Evolutionary conservation across 805 yeast genomes (phyloP).

Genomic region (Sporopachydermia lactativora): DNA sequence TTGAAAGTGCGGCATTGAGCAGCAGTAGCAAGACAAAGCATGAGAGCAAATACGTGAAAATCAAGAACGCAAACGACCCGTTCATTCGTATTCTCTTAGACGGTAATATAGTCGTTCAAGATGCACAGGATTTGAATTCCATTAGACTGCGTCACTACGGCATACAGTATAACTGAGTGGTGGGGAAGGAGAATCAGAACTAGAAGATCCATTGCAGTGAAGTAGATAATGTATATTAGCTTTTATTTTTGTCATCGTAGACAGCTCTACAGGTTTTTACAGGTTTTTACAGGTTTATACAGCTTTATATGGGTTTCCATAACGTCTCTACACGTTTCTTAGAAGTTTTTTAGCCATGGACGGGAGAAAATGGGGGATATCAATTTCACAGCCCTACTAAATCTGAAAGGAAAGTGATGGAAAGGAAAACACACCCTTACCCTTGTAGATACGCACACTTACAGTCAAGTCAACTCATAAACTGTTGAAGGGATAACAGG

Average conservation of each 20-base stretch:
- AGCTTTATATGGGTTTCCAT: background rate
- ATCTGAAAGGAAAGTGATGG: background rate
- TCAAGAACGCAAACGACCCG: background rate
- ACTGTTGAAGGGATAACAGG: background rate
- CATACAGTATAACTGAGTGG: background rate
- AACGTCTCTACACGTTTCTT: background rate
- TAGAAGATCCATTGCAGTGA: background rate
- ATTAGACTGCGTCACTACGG: slow-evolving; percentile 3
- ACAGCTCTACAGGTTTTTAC: background rate
- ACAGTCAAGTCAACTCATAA: background rate
- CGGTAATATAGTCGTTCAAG: slow-evolving; percentile 2
- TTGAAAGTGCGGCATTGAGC: background rate
- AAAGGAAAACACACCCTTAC: background rate
- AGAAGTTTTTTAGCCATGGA: background rate
- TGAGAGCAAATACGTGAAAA: background rate
- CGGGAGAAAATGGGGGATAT: too few relatives aligned
- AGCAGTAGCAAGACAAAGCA: background rate
- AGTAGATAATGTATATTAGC: background rate
- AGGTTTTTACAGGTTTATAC: background rate
- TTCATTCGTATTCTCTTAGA: background rate
- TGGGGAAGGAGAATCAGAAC: background rate
- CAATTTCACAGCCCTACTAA: too few relatives aligned
- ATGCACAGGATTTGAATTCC: background rate
- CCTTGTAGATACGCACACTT: background rate
- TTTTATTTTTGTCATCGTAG: background rate